Base-by-base conservation (phyloP, 805 yeast genomes). In the Naumovozyma dairenensis region DNA sequence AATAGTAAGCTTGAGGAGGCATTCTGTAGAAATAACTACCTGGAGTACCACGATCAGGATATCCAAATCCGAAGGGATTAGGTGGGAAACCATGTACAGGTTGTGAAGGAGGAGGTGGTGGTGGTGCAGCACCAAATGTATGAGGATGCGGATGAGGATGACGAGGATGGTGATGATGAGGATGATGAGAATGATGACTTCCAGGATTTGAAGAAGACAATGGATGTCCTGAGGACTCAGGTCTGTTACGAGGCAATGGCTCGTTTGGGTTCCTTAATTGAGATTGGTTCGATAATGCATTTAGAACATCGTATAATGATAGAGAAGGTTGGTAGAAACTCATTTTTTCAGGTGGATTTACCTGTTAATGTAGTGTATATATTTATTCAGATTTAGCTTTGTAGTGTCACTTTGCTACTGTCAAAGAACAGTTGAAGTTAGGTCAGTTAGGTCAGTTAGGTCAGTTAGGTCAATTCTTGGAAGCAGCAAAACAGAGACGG, bases 251-350 rank as follows among this genome's bases (percentile, higher is more conserved):
- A n/a, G n/a, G n/a, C n/a, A n/a, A n/a, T n/a, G n/a, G n/a, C n/a
- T n/a, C n/a, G 7, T 30, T 34, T 18, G 43, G 42, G 17, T 33
- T 37, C 32, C 50, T 42, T 6, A 31, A 25, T 8, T 40, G 41
- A 10, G 45, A 42, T 31, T 50, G 53, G 14, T 31, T 40, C 14
- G 51, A 37, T 21, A 54, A 34, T 5, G 58, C 58, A 20, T 46
- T 46, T 25, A 53, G 21, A 16, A 54, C 46, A 36, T 54, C 59
- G 27, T 50, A 53, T 14, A 53, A 33, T 1, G 59, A 54, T 34
- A 53, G 21, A 13, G 55, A 45, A 28, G 57, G 57, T 38, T 53
- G 55, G 29, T 53, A 49, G 29, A 49, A 54, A 28, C 54, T 54
- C 59, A 54, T 54, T 13, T n/a, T n/a, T n/a, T n/a, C n/a, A n/a